phyloP scores from a whole-genome alignment of 495 filamentous ascomycete genomes.

The Penicillium daleae region DNA sequence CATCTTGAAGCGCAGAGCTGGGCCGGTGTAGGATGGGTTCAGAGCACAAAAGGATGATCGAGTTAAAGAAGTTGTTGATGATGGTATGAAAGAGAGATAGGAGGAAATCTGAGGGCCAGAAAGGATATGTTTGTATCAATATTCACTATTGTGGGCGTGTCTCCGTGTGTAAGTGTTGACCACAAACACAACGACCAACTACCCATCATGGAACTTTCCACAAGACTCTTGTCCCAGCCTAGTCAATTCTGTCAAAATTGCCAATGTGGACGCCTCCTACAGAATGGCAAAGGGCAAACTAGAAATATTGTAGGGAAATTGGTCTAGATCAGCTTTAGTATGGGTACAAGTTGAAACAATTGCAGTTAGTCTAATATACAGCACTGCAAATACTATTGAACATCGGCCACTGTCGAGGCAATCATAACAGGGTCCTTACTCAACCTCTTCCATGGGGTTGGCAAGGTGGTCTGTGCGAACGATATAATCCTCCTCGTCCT shows the following conservation, averaged over 20 bases:
- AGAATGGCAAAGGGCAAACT: neutral
- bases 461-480: conserved; percentile 48
- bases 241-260: neutral
- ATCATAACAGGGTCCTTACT: conserved; percentile 16
- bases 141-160: neutral
- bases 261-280: neutral
- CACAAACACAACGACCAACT: neutral
- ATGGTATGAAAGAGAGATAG: neutral
- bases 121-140: neutral
- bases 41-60: neutral
- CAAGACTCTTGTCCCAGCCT: neutral
- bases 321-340: neutral
- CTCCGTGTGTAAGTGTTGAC: neutral
- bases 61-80: neutral
- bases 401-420: neutral
- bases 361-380: neutral
- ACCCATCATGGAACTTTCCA: neutral
- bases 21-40: neutral
- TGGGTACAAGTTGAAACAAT: neutral
- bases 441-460: conserved; percentile 34
- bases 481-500: conserved; percentile 55
- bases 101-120: neutral
- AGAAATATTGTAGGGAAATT: neutral
- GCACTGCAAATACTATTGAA: neutral
- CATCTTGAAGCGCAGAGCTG: neutral